A percentile compares a stretch with the other conserved stretches of the same genome.
Evolutionary conservation across 495 filamentous ascomycete genomes (phyloP).

Genomic region (Penicillium goetzii): DNA sequence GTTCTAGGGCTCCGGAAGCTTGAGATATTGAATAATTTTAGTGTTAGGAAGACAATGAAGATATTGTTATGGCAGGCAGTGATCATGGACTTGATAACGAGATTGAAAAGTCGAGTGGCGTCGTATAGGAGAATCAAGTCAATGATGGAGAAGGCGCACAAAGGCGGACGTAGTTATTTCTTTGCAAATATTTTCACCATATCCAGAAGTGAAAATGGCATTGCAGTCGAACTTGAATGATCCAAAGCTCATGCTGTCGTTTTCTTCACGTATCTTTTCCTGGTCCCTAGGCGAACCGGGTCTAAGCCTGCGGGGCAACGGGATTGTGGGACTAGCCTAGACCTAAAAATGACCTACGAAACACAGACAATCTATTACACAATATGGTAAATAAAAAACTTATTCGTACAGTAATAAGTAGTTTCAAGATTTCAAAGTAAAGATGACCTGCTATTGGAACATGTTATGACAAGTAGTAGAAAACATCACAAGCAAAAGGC

Average conservation of each 20-base stretch:
- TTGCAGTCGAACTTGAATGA: too few relatives aligned
- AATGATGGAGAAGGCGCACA: too few relatives aligned
- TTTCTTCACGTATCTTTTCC: too few relatives aligned
- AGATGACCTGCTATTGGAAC: slow-evolving; percentile 35
- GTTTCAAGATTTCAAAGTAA: slow-evolving; percentile 2
- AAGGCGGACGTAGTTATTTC: too few relatives aligned
- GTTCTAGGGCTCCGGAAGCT: background rate
- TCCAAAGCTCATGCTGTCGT: too few relatives aligned
- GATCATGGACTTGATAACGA: background rate
- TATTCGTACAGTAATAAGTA: background rate
- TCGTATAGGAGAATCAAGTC: too few relatives aligned
- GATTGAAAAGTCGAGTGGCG: background rate
- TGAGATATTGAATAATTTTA: background rate
- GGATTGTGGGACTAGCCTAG: too few relatives aligned
- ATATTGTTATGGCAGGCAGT: background rate
- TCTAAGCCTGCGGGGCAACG: too few relatives aligned
- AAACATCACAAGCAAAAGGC: slow-evolving; percentile 18
- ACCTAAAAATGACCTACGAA: too few relatives aligned
- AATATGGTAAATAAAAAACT: background rate
- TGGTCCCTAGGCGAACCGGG: too few relatives aligned
- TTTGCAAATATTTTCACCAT: too few relatives aligned
- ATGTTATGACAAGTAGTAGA: slow-evolving; percentile 30
- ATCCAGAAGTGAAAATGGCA: too few relatives aligned
- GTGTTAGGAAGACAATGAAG: background rate
- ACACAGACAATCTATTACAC: background rate